A percentile compares a stretch with the other conserved stretches of the same genome.
phyloP scores from a whole-genome alignment of 257 asterid species.

The Fraxinus excelsior region DNA sequence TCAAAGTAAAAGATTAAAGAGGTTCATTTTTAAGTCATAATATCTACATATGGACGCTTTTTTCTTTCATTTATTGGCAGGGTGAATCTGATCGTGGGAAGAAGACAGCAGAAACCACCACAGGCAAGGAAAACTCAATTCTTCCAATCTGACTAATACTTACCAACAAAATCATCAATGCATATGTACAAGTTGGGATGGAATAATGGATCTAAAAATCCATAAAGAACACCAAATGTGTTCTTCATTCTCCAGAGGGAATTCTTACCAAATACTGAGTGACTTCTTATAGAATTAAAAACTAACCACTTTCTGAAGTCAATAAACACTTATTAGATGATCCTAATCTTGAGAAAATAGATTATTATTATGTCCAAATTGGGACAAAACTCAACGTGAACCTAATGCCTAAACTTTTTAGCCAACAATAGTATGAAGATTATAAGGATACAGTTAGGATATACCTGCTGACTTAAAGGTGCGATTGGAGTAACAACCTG shows the following conservation, averaged over 20 bases:
- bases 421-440: slow-evolving; percentile 1
- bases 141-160: not conserved
- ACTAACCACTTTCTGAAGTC: not conserved
- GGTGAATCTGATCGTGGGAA: not conserved
- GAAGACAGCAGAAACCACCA: not conserved
- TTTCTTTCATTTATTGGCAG: not conserved
- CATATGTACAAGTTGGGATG: not conserved
- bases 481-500: slow-evolving; percentile 99
- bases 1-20: not conserved
- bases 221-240: not conserved
- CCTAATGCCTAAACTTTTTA: not conserved
- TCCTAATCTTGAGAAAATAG: not conserved
- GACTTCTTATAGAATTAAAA: slow-evolving; percentile 2
- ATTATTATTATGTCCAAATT: not conserved
- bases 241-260: not conserved
- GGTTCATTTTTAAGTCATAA: not conserved
- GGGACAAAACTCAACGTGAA: not conserved
- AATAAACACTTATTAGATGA: not conserved
- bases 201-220: slow-evolving; percentile 10
- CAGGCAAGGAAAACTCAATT: slow-evolving; percentile 1
- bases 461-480: slow-evolving; percentile 98
- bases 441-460: slow-evolving; percentile 12
- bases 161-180: not conserved
- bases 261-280: not conserved
- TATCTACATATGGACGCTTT: not conserved